Evolutionary conservation across 1,284 basidiomycete species (phyloP).

Genomic region (Tilletia setariae): DNA sequence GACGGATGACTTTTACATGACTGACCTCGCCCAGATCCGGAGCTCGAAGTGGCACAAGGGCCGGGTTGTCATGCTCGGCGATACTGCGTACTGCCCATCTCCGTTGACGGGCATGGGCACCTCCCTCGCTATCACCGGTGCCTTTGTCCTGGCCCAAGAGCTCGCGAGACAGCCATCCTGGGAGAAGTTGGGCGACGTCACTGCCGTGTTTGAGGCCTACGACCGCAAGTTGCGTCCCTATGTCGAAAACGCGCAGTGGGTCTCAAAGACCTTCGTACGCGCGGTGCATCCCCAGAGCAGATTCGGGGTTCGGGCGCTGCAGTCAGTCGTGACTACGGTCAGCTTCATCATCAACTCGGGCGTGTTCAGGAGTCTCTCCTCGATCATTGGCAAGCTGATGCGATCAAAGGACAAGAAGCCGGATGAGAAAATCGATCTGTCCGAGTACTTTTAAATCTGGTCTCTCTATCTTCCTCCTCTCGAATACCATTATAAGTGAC

Average conservation of each 20-base stretch:
- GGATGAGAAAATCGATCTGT: too few relatives aligned
- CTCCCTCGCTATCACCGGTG: constrained; percentile 28
- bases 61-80: constrained; percentile 34
- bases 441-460: too few relatives aligned
- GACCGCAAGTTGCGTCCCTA: constrained; percentile 27
- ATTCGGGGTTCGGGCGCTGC: constrained; percentile 16
- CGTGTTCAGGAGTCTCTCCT: not conserved
- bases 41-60: constrained; percentile 28
- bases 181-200: constrained; percentile 17
- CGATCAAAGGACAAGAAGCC: too few relatives aligned
- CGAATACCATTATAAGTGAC: too few relatives aligned
- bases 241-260: constrained; percentile 29
- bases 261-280: constrained; percentile 27
- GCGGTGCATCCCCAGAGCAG: constrained; percentile 22
- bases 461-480: too few relatives aligned
- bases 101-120: constrained; percentile 38
- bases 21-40: constrained; percentile 30
- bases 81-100: constrained; percentile 35
- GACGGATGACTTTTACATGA: constrained; percentile 32
- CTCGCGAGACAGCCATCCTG: constrained; percentile 22
- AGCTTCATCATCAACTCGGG: constrained; percentile 7
- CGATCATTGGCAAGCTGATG: too few relatives aligned
- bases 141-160: constrained; percentile 35
- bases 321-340: constrained; percentile 8
- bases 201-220: constrained; percentile 25